Base-by-base conservation (phyloP, 345 rosid species). In the Lenwebbia sp. region DNA sequence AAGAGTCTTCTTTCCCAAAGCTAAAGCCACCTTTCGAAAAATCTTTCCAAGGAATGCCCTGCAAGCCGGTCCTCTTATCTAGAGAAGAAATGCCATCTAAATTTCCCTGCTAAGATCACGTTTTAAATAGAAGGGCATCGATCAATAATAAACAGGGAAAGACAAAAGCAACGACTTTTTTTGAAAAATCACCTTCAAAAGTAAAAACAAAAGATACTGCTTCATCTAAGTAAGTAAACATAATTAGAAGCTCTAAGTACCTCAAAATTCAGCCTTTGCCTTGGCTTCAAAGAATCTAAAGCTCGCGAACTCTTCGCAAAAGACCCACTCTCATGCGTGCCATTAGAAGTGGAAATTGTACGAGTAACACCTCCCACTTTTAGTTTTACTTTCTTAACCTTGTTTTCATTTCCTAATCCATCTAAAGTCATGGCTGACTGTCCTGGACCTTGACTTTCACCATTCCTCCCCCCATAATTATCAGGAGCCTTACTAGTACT, bases 1-100 rank as follows among this genome's bases (percentile, higher is more conserved):
- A 86, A 85, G 91, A 89, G 83, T 92, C 92, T 78, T 92, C 97
- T 88, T 88, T 96, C 89, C 92, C 93, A 83, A 93, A 83, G 86
- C 86, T 86, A 88, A 93, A 92, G 85, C 94, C 93, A 62, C 90
- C 91, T 65, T 84, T 86, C 10, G 95, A 88, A 85, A 94, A 96
- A 89, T 92, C 94, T 87, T 94, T 96, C 97, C 96, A 93, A 47
- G 95, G 95, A 49, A 93, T 91, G 86, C 96, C 97, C 88, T 91
- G 92, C 89, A 93, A 89, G 84, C 91, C 93, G 41, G 86, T 87
- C 89, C 90, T 93, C 90, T 91, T 97, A 89, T 92, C 91, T 78
- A 57, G 84, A 25, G 92, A 91, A 87, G 87, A 85, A 62, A 85
- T 88, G 55, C 92, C 93, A 74, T 92, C 96, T 52, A 88, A 87